A percentile compares a stretch with the other conserved stretches of the same genome.
phyloP scores from a whole-genome alignment of 768 basidiomycete species.

The Fomitopsis pulvina region DNA sequence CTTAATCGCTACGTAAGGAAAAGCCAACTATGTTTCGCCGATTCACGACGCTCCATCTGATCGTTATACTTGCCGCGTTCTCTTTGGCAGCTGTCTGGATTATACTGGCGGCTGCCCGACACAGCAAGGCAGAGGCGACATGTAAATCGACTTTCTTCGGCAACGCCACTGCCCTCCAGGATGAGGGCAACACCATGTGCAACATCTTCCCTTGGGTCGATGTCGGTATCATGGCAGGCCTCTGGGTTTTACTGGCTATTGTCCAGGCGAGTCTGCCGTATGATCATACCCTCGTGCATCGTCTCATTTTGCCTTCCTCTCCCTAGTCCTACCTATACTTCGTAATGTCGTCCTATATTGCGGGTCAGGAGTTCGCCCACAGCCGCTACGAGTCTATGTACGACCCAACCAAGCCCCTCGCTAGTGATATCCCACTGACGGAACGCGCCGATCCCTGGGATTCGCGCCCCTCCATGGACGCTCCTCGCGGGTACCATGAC shows the following conservation, averaged over 20 bases:
- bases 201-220: conserved; percentile 90
- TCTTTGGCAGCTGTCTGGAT: conserved; percentile 77
- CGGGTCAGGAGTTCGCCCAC: conserved; percentile 73
- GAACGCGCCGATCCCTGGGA: conserved; percentile 70
- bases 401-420: conserved; percentile 47
- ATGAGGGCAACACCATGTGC: conserved; percentile 71
- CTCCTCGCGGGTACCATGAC: conserved; percentile 33
- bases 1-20: conserved; percentile 38
- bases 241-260: conserved; percentile 78
- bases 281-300: conserved; percentile 28
- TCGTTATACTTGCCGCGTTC: conserved; percentile 55
- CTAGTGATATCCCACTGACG: conserved; percentile 57
- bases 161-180: conserved; percentile 23
- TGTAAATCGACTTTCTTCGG: conserved; percentile 61
- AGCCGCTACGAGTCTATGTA: conserved; percentile 71
- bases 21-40: conserved; percentile 55
- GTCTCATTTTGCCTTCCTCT: conserved; percentile 17
- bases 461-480: conserved; percentile 42
- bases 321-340: conserved; percentile 46
- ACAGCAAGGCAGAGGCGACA: conserved; percentile 58
- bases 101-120: conserved; percentile 71
- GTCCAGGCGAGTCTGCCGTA: conserved; percentile 53
- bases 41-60: conserved; percentile 62
- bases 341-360: conserved; percentile 58
- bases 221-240: conserved; percentile 82